These are phyloP conservation scores for Olyra latifolia DNA, from an alignment of 176 grass and related monocot genomes.

Conservation along the genomic window DNA sequence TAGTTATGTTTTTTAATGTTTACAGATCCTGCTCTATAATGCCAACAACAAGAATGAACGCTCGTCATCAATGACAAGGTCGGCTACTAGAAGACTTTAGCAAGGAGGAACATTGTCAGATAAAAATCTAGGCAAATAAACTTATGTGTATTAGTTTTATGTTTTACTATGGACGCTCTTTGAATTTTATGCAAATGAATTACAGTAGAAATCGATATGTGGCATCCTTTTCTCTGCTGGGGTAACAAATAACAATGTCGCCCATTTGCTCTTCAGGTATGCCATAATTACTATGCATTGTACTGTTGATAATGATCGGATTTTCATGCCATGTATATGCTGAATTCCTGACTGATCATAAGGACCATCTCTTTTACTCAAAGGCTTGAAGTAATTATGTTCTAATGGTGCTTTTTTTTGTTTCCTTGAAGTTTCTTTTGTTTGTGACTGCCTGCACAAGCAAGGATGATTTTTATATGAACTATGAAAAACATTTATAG, in stretches of 20 bases:
- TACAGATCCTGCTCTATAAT: constrained; percentile 9
- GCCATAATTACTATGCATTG: background rate
- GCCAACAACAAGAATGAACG: constrained; percentile 2
- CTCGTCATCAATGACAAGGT: background rate
- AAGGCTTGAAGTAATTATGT: background rate
- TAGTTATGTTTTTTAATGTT: background rate
- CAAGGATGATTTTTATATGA: constrained; percentile 18
- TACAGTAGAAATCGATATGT: background rate
- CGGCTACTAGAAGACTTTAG: background rate
- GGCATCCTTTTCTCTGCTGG: background rate
- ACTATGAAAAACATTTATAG: background rate
- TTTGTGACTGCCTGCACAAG: background rate
- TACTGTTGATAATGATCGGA: background rate
- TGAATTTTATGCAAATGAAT: constrained; percentile 13
- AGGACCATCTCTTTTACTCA: background rate
- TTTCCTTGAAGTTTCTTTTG: background rate
- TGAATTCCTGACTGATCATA: background rate
- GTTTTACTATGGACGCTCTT: background rate
- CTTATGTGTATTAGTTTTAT: constrained; percentile 22
- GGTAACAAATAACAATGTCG: constrained; percentile 12
- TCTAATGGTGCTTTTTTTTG: background rate
- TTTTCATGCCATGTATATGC: background rate
- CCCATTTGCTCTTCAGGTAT: background rate
- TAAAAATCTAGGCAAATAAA: background rate
- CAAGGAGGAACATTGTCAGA: background rate